A percentile compares a stretch with the other conserved stretches of the same genome.
Conservation (phyloP, 1,284 basidiomycete genomes). For the Moesziomyces parantarcticus region DNA sequence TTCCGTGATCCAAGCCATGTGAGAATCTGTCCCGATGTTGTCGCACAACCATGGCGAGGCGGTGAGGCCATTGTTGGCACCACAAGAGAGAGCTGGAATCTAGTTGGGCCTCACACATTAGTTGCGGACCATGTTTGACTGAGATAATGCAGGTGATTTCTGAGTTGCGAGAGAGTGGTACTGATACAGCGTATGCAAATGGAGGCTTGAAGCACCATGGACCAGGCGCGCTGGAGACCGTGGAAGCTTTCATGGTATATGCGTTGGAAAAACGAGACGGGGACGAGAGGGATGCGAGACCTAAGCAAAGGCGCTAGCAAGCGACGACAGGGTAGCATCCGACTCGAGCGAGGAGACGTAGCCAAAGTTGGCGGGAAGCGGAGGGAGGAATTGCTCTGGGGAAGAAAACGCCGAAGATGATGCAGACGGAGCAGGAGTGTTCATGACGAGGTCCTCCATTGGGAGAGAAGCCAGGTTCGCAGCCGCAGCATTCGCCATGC, state of each 20-base stretch:
- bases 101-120: not conserved
- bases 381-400: conserved; percentile 1
- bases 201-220: not conserved
- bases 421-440: not conserved
- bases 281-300: not conserved
- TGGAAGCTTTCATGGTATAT: not conserved
- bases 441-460: not conserved
- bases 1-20: too few relatives aligned
- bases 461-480: not conserved
- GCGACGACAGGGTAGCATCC: conserved; percentile 2
- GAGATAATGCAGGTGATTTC: not conserved
- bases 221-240: too few relatives aligned
- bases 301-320: conserved; percentile 7
- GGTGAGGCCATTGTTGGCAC: not conserved
- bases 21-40: too few relatives aligned
- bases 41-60: too few relatives aligned
- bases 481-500: not conserved
- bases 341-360: not conserved
- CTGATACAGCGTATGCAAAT: not conserved
- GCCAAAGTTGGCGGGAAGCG: not conserved
- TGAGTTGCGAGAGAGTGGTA: not conserved
- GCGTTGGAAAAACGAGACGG: not conserved
- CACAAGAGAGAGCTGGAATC: not conserved
- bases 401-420: conserved; percentile 5
- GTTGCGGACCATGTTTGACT: not conserved